Evolutionary conservation across 257 asterid species (phyloP).

Genomic region (Scutellaria baicalensis): DNA sequence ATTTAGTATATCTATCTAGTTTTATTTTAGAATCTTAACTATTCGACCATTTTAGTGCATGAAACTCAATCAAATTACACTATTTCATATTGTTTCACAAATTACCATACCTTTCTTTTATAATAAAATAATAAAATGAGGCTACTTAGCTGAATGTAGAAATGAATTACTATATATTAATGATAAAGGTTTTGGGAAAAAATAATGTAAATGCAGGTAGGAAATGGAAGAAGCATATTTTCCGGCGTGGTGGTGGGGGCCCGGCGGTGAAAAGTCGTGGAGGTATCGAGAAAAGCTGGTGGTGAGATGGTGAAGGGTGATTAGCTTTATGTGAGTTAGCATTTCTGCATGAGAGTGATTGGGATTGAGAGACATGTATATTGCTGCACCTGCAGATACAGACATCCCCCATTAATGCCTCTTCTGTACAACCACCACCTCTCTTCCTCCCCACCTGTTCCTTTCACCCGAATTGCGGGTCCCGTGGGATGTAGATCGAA

Average conservation of each 20-base stretch:
- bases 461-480: neutral
- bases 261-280: neutral
- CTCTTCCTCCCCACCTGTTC: neutral
- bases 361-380: constrained; percentile 5
- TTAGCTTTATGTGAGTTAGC: constrained; percentile 20
- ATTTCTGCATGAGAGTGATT: constrained; percentile 16
- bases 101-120: no score
- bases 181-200: no score
- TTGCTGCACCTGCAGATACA: neutral
- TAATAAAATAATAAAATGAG: no score
- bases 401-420: constrained; percentile 20
- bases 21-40: no score
- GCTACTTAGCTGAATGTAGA: no score
- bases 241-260: constrained; percentile 21
- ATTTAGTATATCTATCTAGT: no score
- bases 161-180: no score
- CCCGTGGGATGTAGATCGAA: no score
- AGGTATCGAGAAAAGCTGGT: constrained; percentile 5
- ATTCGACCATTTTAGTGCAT: no score
- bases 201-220: neutral
- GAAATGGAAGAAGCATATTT: neutral
- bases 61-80: no score
- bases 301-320: neutral
- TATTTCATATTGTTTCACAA: no score
- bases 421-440: neutral